phyloP scores from a whole-genome alignment of 805 yeast species.

The Candida lessepsii region DNA sequence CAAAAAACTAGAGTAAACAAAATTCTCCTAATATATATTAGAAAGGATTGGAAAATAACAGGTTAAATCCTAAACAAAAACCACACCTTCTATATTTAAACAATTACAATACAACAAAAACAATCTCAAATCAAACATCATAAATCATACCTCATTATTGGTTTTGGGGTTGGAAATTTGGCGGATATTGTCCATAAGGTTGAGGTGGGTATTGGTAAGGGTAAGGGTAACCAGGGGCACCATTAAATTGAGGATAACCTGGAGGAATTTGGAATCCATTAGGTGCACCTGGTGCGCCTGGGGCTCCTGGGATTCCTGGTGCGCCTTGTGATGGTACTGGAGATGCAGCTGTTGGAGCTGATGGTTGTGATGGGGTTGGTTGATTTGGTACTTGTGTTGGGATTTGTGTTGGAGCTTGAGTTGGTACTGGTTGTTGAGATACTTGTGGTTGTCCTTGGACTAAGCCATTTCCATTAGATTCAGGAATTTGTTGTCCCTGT shows the following conservation, averaged over 20 bases:
- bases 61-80: conserved; percentile 8
- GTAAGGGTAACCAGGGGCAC: conserved; percentile 8
- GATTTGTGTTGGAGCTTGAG: not conserved
- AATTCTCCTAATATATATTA: conserved; percentile 4
- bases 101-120: conserved; percentile 1
- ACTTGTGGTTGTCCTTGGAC: conserved; percentile 7
- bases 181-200: conserved; percentile 16
- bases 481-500: conserved; percentile 26
- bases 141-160: conserved; percentile 4
- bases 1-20: too few species aligned
- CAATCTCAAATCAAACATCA: conserved; percentile 6
- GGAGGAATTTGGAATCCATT: conserved; percentile 1
- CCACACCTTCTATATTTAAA: conserved; percentile 6
- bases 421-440: conserved; percentile 16
- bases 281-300: not conserved
- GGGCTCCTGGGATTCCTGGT: not conserved
- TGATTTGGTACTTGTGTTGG: not conserved
- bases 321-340: not conserved
- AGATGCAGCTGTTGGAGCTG: not conserved
- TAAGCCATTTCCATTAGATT: conserved; percentile 6
- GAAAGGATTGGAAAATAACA: conserved; percentile 7
- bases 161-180: conserved; percentile 1
- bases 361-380: not conserved
- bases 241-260: conserved; percentile 14
- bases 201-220: conserved; percentile 8